Evolutionary conservation across 371 early-diverging fungal genomes (phyloP).

Genomic region (Lichtheimia ramosa): DNA sequence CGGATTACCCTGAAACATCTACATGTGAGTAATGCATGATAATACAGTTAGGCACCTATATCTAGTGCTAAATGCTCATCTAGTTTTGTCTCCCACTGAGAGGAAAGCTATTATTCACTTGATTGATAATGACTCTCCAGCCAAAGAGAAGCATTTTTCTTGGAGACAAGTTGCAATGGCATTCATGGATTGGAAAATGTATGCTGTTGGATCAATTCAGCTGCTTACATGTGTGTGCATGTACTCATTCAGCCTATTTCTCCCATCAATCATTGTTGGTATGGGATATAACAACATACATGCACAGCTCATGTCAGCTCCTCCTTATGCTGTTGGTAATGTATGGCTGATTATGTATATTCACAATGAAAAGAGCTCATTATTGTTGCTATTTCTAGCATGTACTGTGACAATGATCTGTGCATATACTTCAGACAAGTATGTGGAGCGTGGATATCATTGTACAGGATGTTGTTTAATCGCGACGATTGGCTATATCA

Average conservation of each 20-base stretch:
- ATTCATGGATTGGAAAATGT: constrained; percentile 59
- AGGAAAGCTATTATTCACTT: constrained; percentile 55
- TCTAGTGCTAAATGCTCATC: neutral
- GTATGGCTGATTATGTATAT: neutral
- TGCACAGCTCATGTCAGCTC: constrained; percentile 44
- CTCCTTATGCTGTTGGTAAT: constrained; percentile 14
- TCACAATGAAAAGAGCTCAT: neutral
- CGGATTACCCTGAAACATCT: constrained; percentile 66
- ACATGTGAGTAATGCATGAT: neutral
- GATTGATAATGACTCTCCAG: constrained; percentile 59
- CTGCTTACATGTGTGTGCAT: constrained; percentile 56
- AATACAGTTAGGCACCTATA: neutral
- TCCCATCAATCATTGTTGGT: constrained; percentile 69
- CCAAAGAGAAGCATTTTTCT: constrained; percentile 57
- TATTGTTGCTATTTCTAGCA: constrained; percentile 16
- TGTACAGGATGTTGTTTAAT: constrained; percentile 53
- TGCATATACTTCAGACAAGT: constrained; percentile 64
- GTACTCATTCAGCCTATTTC: constrained; percentile 63
- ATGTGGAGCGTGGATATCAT: constrained; percentile 64
- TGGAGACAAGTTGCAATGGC: constrained; percentile 57
- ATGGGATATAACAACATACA: constrained; percentile 57
- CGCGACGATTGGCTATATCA: constrained; percentile 65
- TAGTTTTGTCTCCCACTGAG: constrained; percentile 55
- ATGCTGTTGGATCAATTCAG: constrained; percentile 52
- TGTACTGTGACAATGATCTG: constrained; percentile 52